A percentile compares a stretch with the other conserved stretches of the same genome.
phyloP scores from a whole-genome alignment of 2,329 filamentous ascomycete genomes.

The Periconia macrospinosa region DNA sequence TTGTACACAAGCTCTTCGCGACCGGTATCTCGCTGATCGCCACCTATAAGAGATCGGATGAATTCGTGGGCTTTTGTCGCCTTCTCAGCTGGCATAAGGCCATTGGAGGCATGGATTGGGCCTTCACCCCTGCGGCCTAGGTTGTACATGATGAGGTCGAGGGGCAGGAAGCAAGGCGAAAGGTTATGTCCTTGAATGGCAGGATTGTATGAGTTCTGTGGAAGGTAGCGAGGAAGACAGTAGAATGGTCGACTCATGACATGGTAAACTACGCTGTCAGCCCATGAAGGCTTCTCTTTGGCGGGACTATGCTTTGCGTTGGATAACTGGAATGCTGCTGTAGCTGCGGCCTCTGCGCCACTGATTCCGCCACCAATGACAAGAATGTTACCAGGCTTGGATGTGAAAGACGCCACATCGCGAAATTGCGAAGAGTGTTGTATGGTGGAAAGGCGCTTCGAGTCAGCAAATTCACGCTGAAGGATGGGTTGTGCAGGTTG shows the following conservation, averaged over 20 bases:
- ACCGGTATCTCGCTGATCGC: conserved; percentile 47
- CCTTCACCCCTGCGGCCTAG: conserved; percentile 60
- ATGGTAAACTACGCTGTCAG: conserved; percentile 64
- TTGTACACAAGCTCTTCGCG: conserved; percentile 41
- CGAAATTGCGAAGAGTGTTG: conserved; percentile 36
- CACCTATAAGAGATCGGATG: conserved; percentile 47
- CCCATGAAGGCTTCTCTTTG: conserved; percentile 22
- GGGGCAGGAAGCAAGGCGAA: conserved; percentile 65
- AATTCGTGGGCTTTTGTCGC: conserved; percentile 58
- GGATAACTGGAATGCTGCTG: conserved; percentile 72
- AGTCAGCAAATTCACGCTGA: conserved; percentile 1
- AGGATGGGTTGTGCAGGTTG: conserved; percentile 30
- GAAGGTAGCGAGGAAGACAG: conserved; percentile 62
- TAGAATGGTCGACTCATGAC: conserved; percentile 71
- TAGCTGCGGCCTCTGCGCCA: conserved; percentile 74
- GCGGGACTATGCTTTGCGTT: conserved; percentile 59
- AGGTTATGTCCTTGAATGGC: conserved; percentile 39
- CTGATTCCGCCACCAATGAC: conserved; percentile 83
- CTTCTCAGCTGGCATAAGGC: conserved; percentile 62
- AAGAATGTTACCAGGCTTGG: conserved; percentile 61
- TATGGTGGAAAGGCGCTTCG: conserved; percentile 2
- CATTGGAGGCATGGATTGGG: conserved; percentile 64
- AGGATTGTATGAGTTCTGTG: conserved; percentile 27
- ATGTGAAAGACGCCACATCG: conserved; percentile 18
- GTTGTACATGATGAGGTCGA: conserved; percentile 75